Percentiles rank a stretch among this genome's conserved stretches.
These are phyloP conservation scores for Aspergillus udagawae DNA, from an alignment of 2,329 filamentous ascomycete species.

Conservation along the genomic window DNA sequence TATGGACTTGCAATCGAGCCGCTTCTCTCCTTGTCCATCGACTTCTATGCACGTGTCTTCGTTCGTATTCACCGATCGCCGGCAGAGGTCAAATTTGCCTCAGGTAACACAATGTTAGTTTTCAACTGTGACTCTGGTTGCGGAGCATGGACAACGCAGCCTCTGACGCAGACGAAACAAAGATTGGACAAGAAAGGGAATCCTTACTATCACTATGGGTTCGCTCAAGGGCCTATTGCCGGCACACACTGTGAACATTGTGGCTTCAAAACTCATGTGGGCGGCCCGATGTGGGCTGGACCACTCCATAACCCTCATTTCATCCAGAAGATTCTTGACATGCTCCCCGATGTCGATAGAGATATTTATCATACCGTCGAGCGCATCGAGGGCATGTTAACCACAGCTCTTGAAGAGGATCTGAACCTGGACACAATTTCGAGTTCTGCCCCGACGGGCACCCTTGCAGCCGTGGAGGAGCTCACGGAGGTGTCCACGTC, in stretches of 20 bases:
- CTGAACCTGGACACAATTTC: constrained; percentile 21
- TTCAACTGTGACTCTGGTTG: constrained; percentile 90
- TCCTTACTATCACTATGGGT: constrained; percentile 72
- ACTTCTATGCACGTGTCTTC: constrained; percentile 91
- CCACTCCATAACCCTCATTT: constrained; percentile 82
- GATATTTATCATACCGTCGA: constrained; percentile 73
- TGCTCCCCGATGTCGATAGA: constrained; percentile 63
- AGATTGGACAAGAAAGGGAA: constrained; percentile 66
- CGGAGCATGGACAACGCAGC: constrained; percentile 84
- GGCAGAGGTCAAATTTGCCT: constrained; percentile 82
- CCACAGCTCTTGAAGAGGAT: constrained; percentile 77
- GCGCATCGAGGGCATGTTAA: constrained; percentile 87
- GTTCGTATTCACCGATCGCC: constrained; percentile 76
- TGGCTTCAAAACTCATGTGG: constrained; percentile 78
- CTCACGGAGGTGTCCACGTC: constrained; percentile 9
- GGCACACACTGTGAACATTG: constrained; percentile 75
- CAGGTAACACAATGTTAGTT: constrained; percentile 86
- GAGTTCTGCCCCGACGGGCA: constrained; percentile 8
- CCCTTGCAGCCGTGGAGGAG: constrained; percentile 7
- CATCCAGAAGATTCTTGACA: constrained; percentile 70
- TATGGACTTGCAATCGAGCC: constrained; percentile 90
- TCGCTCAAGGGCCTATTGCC: constrained; percentile 66
- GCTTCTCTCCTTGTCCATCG: constrained; percentile 85
- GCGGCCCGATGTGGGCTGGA: constrained; percentile 92
- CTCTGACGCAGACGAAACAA: constrained; percentile 65